Evolutionary conservation across 108 stramenopile species (phyloP).

Genomic region (Licmophora abbreviata): DNA sequence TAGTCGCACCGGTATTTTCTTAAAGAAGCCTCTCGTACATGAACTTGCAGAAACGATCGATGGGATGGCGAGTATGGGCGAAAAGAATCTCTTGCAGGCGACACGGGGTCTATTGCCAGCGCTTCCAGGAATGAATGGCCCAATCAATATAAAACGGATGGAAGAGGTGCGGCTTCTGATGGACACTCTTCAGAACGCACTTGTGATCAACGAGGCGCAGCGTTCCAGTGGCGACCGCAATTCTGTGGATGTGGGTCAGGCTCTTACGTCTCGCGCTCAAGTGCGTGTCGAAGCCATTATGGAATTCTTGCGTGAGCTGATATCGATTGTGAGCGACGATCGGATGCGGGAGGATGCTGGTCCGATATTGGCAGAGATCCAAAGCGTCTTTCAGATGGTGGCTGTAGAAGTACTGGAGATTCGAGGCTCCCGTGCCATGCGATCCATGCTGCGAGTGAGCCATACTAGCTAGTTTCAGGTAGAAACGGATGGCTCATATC

Average conservation of each 20-base stretch:
- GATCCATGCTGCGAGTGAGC: slow-evolving; percentile 43
- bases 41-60: slow-evolving; percentile 81
- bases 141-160: slow-evolving; percentile 69
- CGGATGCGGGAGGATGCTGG: slow-evolving; percentile 46
- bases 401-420: slow-evolving; percentile 85
- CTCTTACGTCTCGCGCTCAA: slow-evolving; percentile 22
- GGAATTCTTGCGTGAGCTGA: slow-evolving; percentile 45
- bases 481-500: no score
- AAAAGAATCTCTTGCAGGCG: slow-evolving; percentile 49
- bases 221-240: slow-evolving; percentile 5
- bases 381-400: slow-evolving; percentile 67
- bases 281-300: slow-evolving; percentile 31
- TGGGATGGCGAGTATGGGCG: slow-evolving; percentile 80
- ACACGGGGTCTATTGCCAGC: slow-evolving; percentile 54
- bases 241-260: slow-evolving; percentile 6
- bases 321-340: slow-evolving; percentile 36
- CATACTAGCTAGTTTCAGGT: no score
- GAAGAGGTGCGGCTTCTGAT: slow-evolving; percentile 54
- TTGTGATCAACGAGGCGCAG: no score
- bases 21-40: slow-evolving; percentile 77
- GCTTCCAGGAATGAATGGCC: slow-evolving; percentile 77
- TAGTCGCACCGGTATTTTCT: slow-evolving; percentile 68
- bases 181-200: slow-evolving; percentile 60
- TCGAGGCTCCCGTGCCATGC: slow-evolving; percentile 65
- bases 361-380: slow-evolving; percentile 60